Evolutionary conservation across 768 basidiomycete genomes (phyloP).

Genomic region (Phanerochaete sordida): DNA sequence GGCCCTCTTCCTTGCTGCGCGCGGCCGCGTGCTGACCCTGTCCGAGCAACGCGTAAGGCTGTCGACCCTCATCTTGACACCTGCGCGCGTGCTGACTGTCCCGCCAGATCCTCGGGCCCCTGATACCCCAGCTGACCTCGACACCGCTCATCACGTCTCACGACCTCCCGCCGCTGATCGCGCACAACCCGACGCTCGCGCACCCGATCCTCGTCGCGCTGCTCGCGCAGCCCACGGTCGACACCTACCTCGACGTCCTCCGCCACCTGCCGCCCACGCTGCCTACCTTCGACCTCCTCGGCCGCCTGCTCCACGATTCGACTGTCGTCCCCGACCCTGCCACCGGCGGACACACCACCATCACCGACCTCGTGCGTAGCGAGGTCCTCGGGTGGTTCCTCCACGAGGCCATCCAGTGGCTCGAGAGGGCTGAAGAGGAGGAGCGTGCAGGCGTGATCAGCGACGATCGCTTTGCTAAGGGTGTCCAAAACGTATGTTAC

Average conservation of each 20-base stretch:
- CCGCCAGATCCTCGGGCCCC: conserved; percentile 49
- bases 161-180: conserved; percentile 63
- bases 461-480: conserved; percentile 71
- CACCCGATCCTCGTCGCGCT: conserved; percentile 63
- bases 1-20: conserved; percentile 64
- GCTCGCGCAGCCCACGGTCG: conserved; percentile 36
- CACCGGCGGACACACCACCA: conserved; percentile 48
- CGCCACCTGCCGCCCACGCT: conserved; percentile 67
- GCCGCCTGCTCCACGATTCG: conserved; percentile 61
- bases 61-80: conserved; percentile 2
- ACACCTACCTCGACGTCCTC: conserved; percentile 60
- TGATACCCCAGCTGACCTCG: conserved; percentile 39
- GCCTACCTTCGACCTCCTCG: conserved; percentile 70
- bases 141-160: conserved; percentile 59
- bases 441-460: conserved; percentile 64
- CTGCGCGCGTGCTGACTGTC: neutral
- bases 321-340: conserved; percentile 39
- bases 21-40: conserved; percentile 69
- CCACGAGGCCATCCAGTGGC: conserved; percentile 64
- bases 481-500: conserved; percentile 61
- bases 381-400: conserved; percentile 72
- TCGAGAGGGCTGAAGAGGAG: conserved; percentile 67
- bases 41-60: conserved; percentile 67
- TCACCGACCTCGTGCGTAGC: conserved; percentile 59
- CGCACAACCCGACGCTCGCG: conserved; percentile 66